Conservation (phyloP, 345 rosid genomes). For the Raphanus raphanistrum region DNA sequence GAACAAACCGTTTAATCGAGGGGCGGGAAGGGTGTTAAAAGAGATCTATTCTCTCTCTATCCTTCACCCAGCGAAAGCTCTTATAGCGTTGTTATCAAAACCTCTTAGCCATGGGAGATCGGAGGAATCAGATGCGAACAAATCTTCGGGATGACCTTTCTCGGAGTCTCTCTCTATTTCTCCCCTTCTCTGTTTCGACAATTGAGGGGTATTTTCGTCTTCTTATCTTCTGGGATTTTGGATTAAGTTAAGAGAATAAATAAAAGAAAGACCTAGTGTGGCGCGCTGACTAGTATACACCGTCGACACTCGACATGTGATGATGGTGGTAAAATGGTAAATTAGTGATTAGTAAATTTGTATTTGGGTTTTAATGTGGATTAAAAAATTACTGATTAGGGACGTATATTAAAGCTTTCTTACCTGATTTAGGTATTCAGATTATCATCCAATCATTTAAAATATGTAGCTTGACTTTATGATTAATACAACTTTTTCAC, state of each 20-base stretch:
- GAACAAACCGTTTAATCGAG: too few relatives aligned
- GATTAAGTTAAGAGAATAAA: not conserved
- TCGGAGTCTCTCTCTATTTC: conserved; percentile 17
- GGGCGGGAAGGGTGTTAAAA: too few relatives aligned
- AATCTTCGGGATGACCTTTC: conserved; percentile 21
- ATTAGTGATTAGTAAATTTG: not conserved
- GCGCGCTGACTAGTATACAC: conserved; percentile 6
- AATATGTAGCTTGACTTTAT: not conserved
- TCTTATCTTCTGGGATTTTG: not conserved
- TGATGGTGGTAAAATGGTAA: not conserved
- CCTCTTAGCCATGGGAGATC: conserved; percentile 23
- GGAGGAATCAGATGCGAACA: conserved; percentile 21
- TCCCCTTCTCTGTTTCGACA: conserved; percentile 15
- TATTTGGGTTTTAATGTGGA: not conserved
- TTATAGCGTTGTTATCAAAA: not conserved
- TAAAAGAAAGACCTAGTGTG: not conserved
- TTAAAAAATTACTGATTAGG: not conserved
- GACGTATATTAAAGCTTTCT: too few relatives aligned
- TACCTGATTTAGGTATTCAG: too few relatives aligned
- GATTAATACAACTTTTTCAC: not conserved
- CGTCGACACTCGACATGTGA: not conserved
- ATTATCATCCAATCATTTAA: not conserved
- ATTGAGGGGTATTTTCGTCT: conserved; percentile 26
- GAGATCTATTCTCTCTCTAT: too few relatives aligned
- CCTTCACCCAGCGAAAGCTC: too few relatives aligned